Evolutionary conservation across 139 green algal species (phyloP).

Genomic region (Nannochloris sp.): DNA sequence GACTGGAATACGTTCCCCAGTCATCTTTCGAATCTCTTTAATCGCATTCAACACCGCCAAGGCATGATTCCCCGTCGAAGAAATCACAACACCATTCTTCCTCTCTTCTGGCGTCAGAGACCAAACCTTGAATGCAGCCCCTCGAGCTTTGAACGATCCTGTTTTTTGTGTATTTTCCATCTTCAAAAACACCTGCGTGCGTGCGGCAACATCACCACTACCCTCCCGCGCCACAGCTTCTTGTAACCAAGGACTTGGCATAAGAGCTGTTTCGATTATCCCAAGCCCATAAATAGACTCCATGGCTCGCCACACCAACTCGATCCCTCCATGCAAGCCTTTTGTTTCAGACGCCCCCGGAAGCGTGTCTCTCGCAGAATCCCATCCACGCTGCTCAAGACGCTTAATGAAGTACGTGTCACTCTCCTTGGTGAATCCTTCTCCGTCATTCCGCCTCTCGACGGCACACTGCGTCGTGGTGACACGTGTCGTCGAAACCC

Average conservation of each 20-base stretch:
- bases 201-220: neutral
- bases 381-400: neutral
- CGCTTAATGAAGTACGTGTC: conserved; percentile 5
- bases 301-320: conserved; percentile 8
- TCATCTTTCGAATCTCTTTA: neutral
- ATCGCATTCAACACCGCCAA: conserved; percentile 43
- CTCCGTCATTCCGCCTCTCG: too few species aligned
- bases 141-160: conserved; percentile 46
- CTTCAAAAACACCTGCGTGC: conserved; percentile 29
- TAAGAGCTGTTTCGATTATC: conserved; percentile 15
- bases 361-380: neutral
- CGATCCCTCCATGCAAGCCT: neutral
- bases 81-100: conserved; percentile 33
- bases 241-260: conserved; percentile 16
- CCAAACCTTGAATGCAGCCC: conserved; percentile 34
- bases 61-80: conserved; percentile 55
- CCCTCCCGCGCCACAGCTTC: neutral
- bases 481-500: too few species aligned
- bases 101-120: conserved; percentile 19
- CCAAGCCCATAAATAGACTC: conserved; percentile 13
- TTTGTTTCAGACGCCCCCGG: neutral
- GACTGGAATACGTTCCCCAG: neutral
- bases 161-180: conserved; percentile 40
- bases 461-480: too few species aligned
- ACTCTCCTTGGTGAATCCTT: neutral